Evolutionary conservation across 2,329 filamentous ascomycete genomes (phyloP), one percentile per base, ranked within the genome.

Genomic region (Emergomyces pasteurianus): DNA sequence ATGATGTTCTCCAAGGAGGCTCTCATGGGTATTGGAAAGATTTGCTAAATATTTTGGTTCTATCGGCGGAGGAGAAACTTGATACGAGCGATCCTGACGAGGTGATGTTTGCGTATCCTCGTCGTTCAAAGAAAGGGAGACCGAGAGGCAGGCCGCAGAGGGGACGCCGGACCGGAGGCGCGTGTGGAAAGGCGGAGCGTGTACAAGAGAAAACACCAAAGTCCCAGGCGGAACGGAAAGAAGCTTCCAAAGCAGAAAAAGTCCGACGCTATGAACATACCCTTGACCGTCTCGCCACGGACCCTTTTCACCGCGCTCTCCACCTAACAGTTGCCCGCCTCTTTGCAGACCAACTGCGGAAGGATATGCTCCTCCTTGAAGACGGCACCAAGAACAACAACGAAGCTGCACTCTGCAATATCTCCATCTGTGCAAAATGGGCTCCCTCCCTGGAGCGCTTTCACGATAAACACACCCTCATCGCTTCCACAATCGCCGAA

Each of bases 1-100:
- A 75, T 60, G 77, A 82, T 46, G 74, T 80, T 18, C 70, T 71
- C 53, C 69, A 80, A 43, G 79, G 79, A 0, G 75, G 82, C 2
- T 73, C 83, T 4, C 83, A 85, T 58, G 82, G 83, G 0, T 85
- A 85, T 70, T 86, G 82, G 81, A 85, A 85, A 64, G 82, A 85
- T 66, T 71, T 85, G 2, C 71, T 84, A 2, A 85, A 85, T 64
- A 74, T 85, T 2, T 73, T 85, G 0, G 79, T 76, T 0, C 73
- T 86, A 2, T 77, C 78, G 0, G 79, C 75, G 28, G 78, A 81
- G 58, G 72, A 74, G 26, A 72, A 79, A 66, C 74, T 85, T 14
- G 69, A 74, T 16, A 72, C 73, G 14, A 71, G 72, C 1, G 65
- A 80, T 34, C 77, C 77, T 1, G 65, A 64, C 1, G 67, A 72